Conservation (phyloP, 192 early-diverging fungal genomes). For the Bifiguratus adelaidae region DNA sequence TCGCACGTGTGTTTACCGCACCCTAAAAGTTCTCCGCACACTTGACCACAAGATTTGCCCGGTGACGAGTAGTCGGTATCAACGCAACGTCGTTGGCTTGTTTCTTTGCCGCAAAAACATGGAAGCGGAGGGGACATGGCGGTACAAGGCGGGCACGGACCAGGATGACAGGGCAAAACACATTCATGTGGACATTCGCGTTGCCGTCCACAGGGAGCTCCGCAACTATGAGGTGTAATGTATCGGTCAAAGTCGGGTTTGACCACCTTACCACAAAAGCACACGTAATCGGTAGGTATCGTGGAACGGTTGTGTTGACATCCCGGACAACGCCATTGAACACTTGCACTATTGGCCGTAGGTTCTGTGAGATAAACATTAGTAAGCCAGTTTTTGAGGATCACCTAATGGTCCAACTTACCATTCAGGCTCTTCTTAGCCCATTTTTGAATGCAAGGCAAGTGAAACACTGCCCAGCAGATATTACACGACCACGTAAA, state of each 20-base stretch:
- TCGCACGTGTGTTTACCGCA: constrained; percentile 63
- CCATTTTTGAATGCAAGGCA: constrained; percentile 79
- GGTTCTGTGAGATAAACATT: neutral
- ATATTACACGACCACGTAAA: constrained; percentile 75
- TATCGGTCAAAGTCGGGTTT: constrained; percentile 58
- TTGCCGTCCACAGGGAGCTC: constrained; percentile 55
- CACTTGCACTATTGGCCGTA: constrained; percentile 7
- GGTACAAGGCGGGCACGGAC: constrained; percentile 88
- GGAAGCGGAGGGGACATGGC: constrained; percentile 58
- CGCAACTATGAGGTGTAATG: constrained; percentile 78
- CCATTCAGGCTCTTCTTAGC: constrained; percentile 50
- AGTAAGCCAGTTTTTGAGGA: neutral
- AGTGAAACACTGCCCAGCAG: constrained; percentile 89
- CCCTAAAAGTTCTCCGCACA: constrained; percentile 56
- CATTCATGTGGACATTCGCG: constrained; percentile 72
- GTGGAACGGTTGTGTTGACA: constrained; percentile 64
- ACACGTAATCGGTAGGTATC: constrained; percentile 64
- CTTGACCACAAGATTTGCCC: constrained; percentile 57
- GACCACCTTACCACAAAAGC: constrained; percentile 79
- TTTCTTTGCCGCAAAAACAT: constrained; percentile 78
- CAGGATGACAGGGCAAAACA: constrained; percentile 80
- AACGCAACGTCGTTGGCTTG: constrained; percentile 56
- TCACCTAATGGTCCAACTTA: constrained; percentile 9
- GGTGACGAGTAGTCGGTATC: constrained; percentile 56
- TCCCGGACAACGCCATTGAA: constrained; percentile 84